Base-by-base conservation (phyloP, 2,329 filamentous ascomycete genomes). In the Paecilomyces dactylethromorphus region DNA sequence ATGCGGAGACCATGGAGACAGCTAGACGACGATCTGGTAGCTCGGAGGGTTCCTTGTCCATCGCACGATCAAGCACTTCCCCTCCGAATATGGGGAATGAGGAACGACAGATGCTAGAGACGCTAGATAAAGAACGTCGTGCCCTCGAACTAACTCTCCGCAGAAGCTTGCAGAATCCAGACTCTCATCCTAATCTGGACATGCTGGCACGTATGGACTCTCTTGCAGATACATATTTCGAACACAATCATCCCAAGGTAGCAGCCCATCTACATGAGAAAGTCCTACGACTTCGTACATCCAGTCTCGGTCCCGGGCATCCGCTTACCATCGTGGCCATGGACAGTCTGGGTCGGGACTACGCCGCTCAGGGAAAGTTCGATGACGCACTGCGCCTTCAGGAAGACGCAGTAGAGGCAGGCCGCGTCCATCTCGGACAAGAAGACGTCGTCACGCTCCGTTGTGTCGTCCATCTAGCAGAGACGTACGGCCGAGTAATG, bases 301-400 rank as follows among this genome's bases (percentile, higher is more conserved):
- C 53, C 4, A 56, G 33, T 39, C 55, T 61, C 53, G 60, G 60
- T 3, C 60, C 60, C 12, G 60, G 60, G 12, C 58, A 61, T 45
- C 60, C 60, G 21, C 59, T 57, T 35, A 61, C 60, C 8, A 61
- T 61, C n/a, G 60, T 58, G 24, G 60, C 59, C 18, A 61, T 61
- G 60, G 60, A 58, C 29, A 61, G 60, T 29, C 57, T 58, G 11
- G 60, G 60, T n/a, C 56, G 60, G 53, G 60, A 61, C 32, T 59
- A 61, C 33, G 60, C 59, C 49, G 56, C 58, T 15, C 60, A 61
- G 33, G 60, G 60, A 12, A 58, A 56, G 10, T 53, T 61, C 18
- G 32, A 29, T 5, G 60, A 61, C 53, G 60, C 60, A 5, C 55
- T 61, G 5, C 60, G 60, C 21, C 50, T 61, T n/a, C 57, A 59